These are phyloP conservation scores for Paecilomyces dactylethromorphus DNA, from an alignment of 2,329 filamentous ascomycete species.

Conservation along the genomic window DNA sequence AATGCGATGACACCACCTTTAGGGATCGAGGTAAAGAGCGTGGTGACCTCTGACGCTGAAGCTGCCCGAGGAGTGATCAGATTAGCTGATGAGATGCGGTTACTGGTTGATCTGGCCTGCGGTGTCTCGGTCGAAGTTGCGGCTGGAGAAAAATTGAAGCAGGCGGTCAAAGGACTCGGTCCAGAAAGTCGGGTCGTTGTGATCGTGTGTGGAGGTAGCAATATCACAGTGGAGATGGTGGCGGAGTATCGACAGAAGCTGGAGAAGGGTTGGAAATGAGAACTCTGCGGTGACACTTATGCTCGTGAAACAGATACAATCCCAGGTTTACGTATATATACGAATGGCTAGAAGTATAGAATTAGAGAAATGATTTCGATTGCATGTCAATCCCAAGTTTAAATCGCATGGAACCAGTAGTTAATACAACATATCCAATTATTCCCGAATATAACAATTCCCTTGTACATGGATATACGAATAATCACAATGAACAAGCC, in stretches of 20 bases:
- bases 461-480: neutral
- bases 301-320: no score
- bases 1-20: slow-evolving; percentile 44
- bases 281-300: neutral
- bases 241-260: slow-evolving; percentile 42
- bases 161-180: slow-evolving; percentile 17
- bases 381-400: neutral
- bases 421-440: neutral
- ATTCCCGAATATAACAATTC: neutral
- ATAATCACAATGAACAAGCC: neutral
- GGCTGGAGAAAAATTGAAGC: slow-evolving; percentile 14
- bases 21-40: slow-evolving; percentile 44
- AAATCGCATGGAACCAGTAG: neutral
- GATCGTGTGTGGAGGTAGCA: slow-evolving; percentile 40
- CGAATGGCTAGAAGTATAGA: neutral
- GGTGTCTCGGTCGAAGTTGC: slow-evolving; percentile 61
- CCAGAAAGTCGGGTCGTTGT: slow-evolving; percentile 28
- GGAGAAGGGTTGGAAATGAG: slow-evolving; percentile 19
- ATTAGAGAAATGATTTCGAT: neutral
- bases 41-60: slow-evolving; percentile 64
- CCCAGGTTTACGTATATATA: neutral
- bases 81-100: slow-evolving; percentile 69
- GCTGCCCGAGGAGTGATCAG: slow-evolving; percentile 67
- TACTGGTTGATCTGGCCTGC: slow-evolving; percentile 76
- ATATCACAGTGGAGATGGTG: slow-evolving; percentile 47